Percentiles rank a stretch among this genome's conserved stretches.
phyloP scores from a whole-genome alignment of 129 eudicot species.

The Flaveria bidentis region DNA sequence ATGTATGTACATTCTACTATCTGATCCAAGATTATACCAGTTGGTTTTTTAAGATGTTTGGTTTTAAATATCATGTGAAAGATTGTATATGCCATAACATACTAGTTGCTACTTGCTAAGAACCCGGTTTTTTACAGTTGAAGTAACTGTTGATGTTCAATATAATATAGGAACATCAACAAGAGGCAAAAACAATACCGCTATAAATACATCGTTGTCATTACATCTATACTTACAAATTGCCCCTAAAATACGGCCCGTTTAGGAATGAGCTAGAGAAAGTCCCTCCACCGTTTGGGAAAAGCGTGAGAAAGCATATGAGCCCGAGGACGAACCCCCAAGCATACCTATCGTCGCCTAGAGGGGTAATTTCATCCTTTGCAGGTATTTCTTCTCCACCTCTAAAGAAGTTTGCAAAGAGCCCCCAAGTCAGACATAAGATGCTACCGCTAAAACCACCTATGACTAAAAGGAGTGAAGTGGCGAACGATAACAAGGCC shows the following conservation, averaged over 20 bases:
- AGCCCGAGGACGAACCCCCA: constrained; percentile 87
- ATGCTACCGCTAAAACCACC: constrained; percentile 93
- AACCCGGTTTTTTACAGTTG: neutral
- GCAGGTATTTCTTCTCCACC: constrained; percentile 98
- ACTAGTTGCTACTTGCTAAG: neutral
- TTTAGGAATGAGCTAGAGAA: constrained; percentile 74
- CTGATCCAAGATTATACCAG: too few species aligned
- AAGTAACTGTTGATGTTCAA: neutral
- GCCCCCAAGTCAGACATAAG: constrained; percentile 91
- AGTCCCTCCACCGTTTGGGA: constrained; percentile 94
- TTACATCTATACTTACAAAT: constrained; percentile 38
- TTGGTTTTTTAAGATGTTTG: too few species aligned
- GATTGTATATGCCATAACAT: neutral
- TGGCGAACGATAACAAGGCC: constrained; percentile 57
- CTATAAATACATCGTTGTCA: neutral
- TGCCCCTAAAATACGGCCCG: constrained; percentile 77
- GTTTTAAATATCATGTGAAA: too few species aligned
- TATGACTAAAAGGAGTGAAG: constrained; percentile 66
- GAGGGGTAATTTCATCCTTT: constrained; percentile 84
- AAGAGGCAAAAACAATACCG: neutral
- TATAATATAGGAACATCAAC: neutral
- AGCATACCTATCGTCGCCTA: constrained; percentile 78
- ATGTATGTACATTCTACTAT: too few species aligned
- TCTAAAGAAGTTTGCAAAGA: constrained; percentile 81
- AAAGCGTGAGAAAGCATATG: constrained; percentile 86